Evolutionary conservation across 2,329 filamentous ascomycete genomes (phyloP), one percentile per base, ranked within the genome.

Genomic region (Ceratocystis colombiana): DNA sequence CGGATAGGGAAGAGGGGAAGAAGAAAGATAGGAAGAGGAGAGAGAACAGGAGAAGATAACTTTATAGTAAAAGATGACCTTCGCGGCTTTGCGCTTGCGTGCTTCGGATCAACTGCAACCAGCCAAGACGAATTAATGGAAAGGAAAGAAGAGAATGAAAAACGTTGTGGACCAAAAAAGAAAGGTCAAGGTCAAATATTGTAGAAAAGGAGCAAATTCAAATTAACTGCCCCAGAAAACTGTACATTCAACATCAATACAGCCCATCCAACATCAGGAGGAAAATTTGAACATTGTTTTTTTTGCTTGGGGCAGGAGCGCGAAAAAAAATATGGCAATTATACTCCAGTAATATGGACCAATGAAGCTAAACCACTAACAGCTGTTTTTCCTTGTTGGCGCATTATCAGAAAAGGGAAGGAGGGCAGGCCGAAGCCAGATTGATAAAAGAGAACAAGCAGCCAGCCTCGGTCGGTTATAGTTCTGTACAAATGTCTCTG

Each of bases 281-380:
- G 61, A 63, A 63, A 63, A 63, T 63, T 63, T 63, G 61, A 63
- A 28, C 17, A 20, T 7, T 17, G 25, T n/a, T 59, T 37, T 59
- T 57, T 59, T 37, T n/a, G 2, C 30, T n/a, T 59, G 44, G 61
- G 41, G 61, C 25, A 63, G 61, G 45, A 63, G 41, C 44, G 41
- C 22, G 28, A 10, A 53, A 53, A 25, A n/a, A 20, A 37, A 37
- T 37, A 15, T 3, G 12, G 55, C 20, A 59, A n/a, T 37, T 59
- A 2, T 41, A 37, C 55, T 59, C n/a, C 61, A 63, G 61, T 63
- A 30, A 20, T 28, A 50, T 63, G 25, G 41, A 25, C 61, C 61
- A 63, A 63, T 63, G 15, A 33, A 25, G 30, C 25, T 46, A 33
- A 10, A n/a, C 61, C 45, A 63, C 61, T 63, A 63, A 63, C 41